Conservation (phyloP, 75 land plant species). For the Picea sitchensis region DNA sequence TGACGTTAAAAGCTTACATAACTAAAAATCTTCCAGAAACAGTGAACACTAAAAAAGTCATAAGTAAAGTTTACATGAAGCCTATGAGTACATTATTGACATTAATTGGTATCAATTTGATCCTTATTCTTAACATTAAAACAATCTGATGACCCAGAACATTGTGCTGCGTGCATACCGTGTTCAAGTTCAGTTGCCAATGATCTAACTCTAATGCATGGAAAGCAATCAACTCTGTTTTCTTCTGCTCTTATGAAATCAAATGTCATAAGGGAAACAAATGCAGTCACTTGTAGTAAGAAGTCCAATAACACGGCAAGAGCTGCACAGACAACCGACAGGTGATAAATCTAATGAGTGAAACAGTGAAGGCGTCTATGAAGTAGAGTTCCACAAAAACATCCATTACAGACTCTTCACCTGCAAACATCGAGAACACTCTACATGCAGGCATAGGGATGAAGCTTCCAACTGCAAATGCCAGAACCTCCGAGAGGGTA, state of each 20-base stretch:
- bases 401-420: conserved; percentile 25
- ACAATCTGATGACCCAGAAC: neutral
- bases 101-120: neutral
- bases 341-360: neutral
- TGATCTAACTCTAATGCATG: conserved; percentile 56
- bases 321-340: conserved; percentile 51
- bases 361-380: neutral
- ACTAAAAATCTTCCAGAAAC: neutral
- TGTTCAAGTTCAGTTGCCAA: conserved; percentile 27
- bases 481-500: conserved; percentile 82
- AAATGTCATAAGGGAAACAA: conserved; percentile 84
- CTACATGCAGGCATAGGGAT: conserved; percentile 97
- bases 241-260: conserved; percentile 73
- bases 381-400: neutral
- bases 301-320: conserved; percentile 89
- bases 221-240: conserved; percentile 83
- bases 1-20: neutral
- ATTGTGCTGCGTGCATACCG: conserved; percentile 20
- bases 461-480: conserved; percentile 92
- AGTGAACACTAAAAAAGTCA: neutral
- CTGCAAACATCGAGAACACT: conserved; percentile 99
- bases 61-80: neutral
- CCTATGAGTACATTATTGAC: neutral
- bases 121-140: too few species aligned
- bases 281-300: conserved; percentile 91